Evolutionary conservation across 2,329 filamentous ascomycete species (phyloP), one percentile per base, ranked within the genome.

Genomic region (Lachnellula occidentalis): DNA sequence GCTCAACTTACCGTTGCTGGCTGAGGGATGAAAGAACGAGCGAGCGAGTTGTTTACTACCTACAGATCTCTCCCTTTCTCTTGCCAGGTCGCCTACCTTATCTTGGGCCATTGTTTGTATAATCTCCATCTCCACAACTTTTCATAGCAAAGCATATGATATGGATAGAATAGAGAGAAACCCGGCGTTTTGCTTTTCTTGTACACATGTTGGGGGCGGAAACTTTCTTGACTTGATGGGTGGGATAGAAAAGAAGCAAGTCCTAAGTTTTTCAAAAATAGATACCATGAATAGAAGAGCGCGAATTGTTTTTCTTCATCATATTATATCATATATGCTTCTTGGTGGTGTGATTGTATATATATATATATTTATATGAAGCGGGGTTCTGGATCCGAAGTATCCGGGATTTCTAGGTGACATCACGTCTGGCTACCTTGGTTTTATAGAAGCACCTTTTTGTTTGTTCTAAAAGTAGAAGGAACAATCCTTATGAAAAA

Each of bases 1-100:
- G 45, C 42, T 64, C 1, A 67, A 61, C 43, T 50, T 68, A 50
- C 66, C 66, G 9, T 46, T 68, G 7, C 37, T 67, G 53, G 61
- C 64, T 8, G 66, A 67, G 45, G 53, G 48, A 17, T 61, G 49
- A 45, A 39, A 7, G 21, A 11, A 8, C 2, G 2, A 31, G 27
- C 7, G 7, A 11, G 27, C 27, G 27, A 31, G 27, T 8, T 9
- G 27, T 31, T 31, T 31, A 11, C 8, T 31, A 9, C 8, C 8
- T 24, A 24, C 24, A 24, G 24, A 24, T 4, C 21, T 24, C 21
- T 6, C 12, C 42, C 24, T 19, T 24, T 21, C 6, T 22, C 42
- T 24, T 21, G 24, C 5, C 24, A 24, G 24, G 24, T 24, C 7
- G 24, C 1, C 7, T 24, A 24, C 24, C 24, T 24, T 7, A 24